phyloP scores from a whole-genome alignment of 306 rosid species.

The Prunus armeniaca region DNA sequence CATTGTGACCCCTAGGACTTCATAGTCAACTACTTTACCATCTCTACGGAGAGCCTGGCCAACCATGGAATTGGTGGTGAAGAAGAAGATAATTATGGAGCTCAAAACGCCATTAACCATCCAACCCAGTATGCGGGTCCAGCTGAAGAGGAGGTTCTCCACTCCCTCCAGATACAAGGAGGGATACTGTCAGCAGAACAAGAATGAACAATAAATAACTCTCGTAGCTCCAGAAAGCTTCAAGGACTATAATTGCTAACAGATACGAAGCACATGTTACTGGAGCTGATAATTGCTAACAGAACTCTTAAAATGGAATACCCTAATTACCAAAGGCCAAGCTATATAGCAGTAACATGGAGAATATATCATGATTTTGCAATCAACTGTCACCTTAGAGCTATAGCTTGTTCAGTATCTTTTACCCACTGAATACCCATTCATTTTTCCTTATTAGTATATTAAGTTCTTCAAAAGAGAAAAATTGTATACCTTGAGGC shows the following conservation, averaged over 20 bases:
- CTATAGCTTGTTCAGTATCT: background rate
- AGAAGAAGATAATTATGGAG: slow-evolving; percentile 74
- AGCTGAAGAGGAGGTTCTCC: slow-evolving; percentile 73
- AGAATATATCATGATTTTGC: background rate
- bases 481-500: slow-evolving; percentile 58
- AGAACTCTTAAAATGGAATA: background rate
- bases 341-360: background rate
- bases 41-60: slow-evolving; percentile 66
- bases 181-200: slow-evolving; percentile 53
- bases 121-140: slow-evolving; percentile 81
- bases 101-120: slow-evolving; percentile 67
- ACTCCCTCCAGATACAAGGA: slow-evolving; percentile 71
- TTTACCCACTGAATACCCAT: background rate
- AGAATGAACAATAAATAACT: slow-evolving; percentile 1
- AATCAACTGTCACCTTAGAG: background rate
- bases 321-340: background rate
- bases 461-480: slow-evolving; percentile 12
- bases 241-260: too few relatives aligned
- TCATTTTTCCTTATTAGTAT: background rate
- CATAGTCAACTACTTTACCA: slow-evolving; percentile 63
- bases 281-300: background rate
- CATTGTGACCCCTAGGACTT: slow-evolving; percentile 70
- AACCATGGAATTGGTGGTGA: slow-evolving; percentile 45
- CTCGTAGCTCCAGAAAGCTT: too few relatives aligned
- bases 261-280: background rate